Percentiles rank a stretch among this genome's conserved stretches.
These are phyloP conservation scores for Lachnellula willkommii DNA, from an alignment of 2,329 filamentous ascomycete genomes.

Conservation along the genomic window DNA sequence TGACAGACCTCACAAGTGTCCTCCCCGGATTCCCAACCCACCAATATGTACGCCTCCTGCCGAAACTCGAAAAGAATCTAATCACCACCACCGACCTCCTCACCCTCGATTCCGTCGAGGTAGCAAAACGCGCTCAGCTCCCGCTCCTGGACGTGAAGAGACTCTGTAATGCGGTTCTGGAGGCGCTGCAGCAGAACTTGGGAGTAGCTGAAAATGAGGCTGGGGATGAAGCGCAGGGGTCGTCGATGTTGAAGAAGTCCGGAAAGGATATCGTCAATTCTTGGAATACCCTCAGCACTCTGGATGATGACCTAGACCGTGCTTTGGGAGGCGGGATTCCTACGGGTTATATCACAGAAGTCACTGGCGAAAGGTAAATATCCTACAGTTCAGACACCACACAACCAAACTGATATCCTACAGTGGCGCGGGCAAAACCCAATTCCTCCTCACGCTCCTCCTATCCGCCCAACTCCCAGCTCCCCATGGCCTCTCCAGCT, in stretches of 20 bases:
- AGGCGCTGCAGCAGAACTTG: conserved; percentile 58
- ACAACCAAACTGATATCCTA: conserved; percentile 15
- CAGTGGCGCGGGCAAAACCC: conserved; percentile 88
- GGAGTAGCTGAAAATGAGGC: conserved; percentile 11
- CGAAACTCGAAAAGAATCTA: conserved; percentile 70
- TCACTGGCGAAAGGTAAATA: conserved; percentile 77
- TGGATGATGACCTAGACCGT: conserved; percentile 67
- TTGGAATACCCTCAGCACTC: conserved; percentile 67
- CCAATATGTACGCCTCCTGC: conserved; percentile 68
- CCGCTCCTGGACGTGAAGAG: conserved; percentile 75
- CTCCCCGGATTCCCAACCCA: conserved; percentile 72
- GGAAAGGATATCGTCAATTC: conserved; percentile 35
- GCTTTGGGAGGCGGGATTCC: conserved; percentile 74
- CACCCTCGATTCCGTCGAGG: conserved; percentile 72
- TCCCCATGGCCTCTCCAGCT: conserved; percentile 63
- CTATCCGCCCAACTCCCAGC: conserved; percentile 77
- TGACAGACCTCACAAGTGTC: conserved; percentile 82
- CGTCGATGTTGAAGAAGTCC: conserved; percentile 25
- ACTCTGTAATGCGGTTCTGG: conserved; percentile 61
- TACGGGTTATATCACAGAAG: conserved; percentile 75
- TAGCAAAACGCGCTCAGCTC: conserved; percentile 79
- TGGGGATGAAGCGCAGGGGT: conserved; percentile 10
- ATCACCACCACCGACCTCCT: conserved; percentile 81
- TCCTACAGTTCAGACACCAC: neutral
- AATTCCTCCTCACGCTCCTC: conserved; percentile 80